Evolutionary conservation across 2,329 filamentous ascomycete species (phyloP), one percentile per base, ranked within the genome.

Genomic region (Fusarium sp.): DNA sequence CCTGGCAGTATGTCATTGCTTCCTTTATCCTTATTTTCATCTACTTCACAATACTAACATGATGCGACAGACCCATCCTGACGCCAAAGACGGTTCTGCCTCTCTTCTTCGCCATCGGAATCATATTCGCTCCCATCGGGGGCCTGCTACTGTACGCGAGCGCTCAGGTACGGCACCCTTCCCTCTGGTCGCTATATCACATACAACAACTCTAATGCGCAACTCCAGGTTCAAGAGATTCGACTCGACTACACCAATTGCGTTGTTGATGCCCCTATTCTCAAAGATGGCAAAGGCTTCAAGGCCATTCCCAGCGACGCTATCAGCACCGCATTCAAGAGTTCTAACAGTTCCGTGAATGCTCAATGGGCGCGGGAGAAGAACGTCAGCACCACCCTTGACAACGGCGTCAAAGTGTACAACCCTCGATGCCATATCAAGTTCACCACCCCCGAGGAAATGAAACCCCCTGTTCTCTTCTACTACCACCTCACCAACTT

Each of bases 401-500:
- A 68, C 27, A 62, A 75, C 45, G 77, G 77, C 44, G 78, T 79
- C 30, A 57, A 56, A 11, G 65, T 80, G 53, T 78, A 70, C 23
- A 80, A 82, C 49, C 81, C 80, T 62, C 73, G 87, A 80, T 99
- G 96, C 85, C 86, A 86, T 32, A 80, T 99, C 56, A 84, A 88
- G 65, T 97, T 98, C 80, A 83, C 87, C 35, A 89, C 97, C 10
- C 93, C 93, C 2, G 90, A 95, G 73, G 83, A 89, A 60, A 90
- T 99, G 79, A 84, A 86, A 4, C 88, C 94, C 2, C 94, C 95
- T 0, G 92, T 99, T 13, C 87, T 95, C 64, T 89, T 98, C 79
- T 99, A 97, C 83, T 99, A 99, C 80, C 91, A 92, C 71, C 89
- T 99, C 67, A 95, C 93, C 59, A 97, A 98, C 81, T 99, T 99